Percentiles rank a stretch among this genome's conserved stretches.
phyloP scores from a whole-genome alignment of 177 flowering plant genomes.

The Vitis hybrid region DNA sequence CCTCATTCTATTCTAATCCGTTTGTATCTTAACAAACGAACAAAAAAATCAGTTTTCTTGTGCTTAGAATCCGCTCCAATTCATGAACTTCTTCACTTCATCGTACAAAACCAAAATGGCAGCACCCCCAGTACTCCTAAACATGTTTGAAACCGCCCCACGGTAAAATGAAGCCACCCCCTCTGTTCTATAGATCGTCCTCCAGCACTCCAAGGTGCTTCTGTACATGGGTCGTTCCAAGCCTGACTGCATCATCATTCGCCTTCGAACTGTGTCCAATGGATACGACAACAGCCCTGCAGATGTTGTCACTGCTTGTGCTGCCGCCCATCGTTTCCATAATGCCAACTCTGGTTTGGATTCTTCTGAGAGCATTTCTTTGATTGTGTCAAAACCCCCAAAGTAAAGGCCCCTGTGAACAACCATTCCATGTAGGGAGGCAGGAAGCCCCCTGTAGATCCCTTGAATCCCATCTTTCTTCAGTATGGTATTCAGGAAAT shows the following conservation, averaged over 20 bases:
- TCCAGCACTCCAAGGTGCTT: slow-evolving; percentile 88
- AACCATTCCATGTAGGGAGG: slow-evolving; percentile 92
- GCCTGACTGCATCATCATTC: slow-evolving; percentile 99
- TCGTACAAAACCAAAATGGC: slow-evolving; percentile 92
- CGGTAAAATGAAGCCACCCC: slow-evolving; percentile 81
- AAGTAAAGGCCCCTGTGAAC: slow-evolving; percentile 89
- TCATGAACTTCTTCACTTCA: slow-evolving; percentile 81
- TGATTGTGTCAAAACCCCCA: slow-evolving; percentile 94
- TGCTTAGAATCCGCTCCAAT: slow-evolving; percentile 43
- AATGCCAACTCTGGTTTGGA: slow-evolving; percentile 48
- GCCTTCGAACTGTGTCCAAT: slow-evolving; percentile 84
- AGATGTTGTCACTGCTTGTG: slow-evolving; percentile 91
- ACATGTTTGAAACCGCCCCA: slow-evolving; percentile 87
- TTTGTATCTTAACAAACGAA: slow-evolving; percentile 2
- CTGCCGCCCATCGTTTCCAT: slow-evolving; percentile 90
- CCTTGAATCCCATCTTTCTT: slow-evolving; percentile 78
- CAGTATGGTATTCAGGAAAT: slow-evolving; percentile 66
- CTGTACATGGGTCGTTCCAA: slow-evolving; percentile 58
- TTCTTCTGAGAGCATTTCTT: slow-evolving; percentile 61
- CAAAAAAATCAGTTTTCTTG: background rate
- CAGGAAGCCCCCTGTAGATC: slow-evolving; percentile 87
- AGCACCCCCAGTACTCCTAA: slow-evolving; percentile 94
- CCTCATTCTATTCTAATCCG: slow-evolving; percentile 10
- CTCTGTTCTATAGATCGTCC: slow-evolving; percentile 68
- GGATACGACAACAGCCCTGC: slow-evolving; percentile 94